phyloP scores from a whole-genome alignment of 2,329 filamentous ascomycete genomes.

The Xylariaceae sp. region DNA sequence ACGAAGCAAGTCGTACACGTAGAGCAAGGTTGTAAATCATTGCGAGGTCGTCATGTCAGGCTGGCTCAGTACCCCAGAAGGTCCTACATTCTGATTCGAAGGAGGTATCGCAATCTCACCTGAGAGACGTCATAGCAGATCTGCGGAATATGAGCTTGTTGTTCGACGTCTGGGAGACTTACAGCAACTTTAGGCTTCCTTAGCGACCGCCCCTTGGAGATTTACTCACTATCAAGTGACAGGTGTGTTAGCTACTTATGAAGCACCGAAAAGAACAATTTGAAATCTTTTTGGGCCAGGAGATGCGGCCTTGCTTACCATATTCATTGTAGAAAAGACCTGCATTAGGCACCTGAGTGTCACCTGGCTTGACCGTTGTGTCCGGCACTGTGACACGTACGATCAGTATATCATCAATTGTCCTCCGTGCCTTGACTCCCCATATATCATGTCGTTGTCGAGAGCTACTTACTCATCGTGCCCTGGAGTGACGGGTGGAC shows the following conservation, averaged over 20 bases:
- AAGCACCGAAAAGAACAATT: no score
- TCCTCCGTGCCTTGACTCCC: slow-evolving; percentile 2
- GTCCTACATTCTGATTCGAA: slow-evolving; percentile 50
- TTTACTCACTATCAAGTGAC: no score
- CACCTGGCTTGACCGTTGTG: slow-evolving; percentile 33
- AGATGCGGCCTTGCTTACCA: no score
- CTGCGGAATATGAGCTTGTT: no score
- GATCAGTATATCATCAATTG: not conserved
- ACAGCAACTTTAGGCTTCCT: no score
- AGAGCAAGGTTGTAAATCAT: no score
- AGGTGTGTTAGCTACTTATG: no score
- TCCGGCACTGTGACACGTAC: slow-evolving; percentile 35
- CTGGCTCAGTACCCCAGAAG: slow-evolving; percentile 1
- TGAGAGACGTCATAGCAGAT: slow-evolving; percentile 65
- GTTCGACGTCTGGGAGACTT: no score
- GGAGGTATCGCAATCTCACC: slow-evolving; percentile 61
- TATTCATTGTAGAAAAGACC: slow-evolving; percentile 64
- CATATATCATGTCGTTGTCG: not conserved
- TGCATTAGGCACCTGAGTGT: slow-evolving; percentile 38
- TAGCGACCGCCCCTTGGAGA: no score
- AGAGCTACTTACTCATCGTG: slow-evolving; percentile 49
- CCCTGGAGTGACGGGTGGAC: slow-evolving; percentile 60
- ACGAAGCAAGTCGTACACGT: no score
- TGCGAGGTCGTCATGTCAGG: no score
- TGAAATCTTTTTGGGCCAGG: no score